Conservation (phyloP, 1,284 basidiomycete species). For the Leccinum insolens region DNA sequence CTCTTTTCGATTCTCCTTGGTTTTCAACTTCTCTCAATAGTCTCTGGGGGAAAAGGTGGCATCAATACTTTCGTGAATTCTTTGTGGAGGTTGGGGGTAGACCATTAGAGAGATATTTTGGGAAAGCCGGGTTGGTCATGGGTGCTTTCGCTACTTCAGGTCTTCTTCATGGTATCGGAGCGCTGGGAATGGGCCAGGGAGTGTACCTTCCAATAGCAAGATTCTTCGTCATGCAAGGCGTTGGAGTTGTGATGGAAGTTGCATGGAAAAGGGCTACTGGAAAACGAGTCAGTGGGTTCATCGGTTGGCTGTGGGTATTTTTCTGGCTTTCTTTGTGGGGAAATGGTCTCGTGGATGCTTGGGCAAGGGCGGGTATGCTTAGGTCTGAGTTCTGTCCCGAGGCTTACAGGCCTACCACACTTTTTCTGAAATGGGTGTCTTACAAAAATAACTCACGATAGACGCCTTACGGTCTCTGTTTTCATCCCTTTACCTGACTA, state of each 20-base stretch:
- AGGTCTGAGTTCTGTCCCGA: slow-evolving; percentile 20
- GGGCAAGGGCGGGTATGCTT: slow-evolving; percentile 46
- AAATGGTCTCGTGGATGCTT: slow-evolving; percentile 51
- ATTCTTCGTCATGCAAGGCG: slow-evolving; percentile 60
- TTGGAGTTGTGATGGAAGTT: slow-evolving; percentile 52
- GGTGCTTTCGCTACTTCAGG: slow-evolving; percentile 58
- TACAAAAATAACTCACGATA: not conserved
- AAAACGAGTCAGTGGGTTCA: slow-evolving; percentile 43
- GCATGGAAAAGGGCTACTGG: slow-evolving; percentile 46
- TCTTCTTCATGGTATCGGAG: slow-evolving; percentile 44
- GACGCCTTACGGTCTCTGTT: not conserved
- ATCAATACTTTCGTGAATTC: slow-evolving; percentile 43
- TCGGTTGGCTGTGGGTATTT: slow-evolving; percentile 53
- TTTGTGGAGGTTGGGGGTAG: slow-evolving; percentile 39
- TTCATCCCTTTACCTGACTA: not conserved
- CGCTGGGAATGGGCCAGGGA: slow-evolving; percentile 47
- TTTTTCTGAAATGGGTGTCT: slow-evolving; percentile 23
- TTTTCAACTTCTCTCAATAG: slow-evolving; percentile 32
- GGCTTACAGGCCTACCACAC: slow-evolving; percentile 22
- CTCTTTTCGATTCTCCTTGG: not conserved
- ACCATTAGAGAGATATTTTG: slow-evolving; percentile 39
- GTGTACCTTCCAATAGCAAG: slow-evolving; percentile 46
- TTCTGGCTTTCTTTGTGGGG: slow-evolving; percentile 50
- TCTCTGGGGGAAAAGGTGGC: slow-evolving; percentile 51
- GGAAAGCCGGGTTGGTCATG: slow-evolving; percentile 49